Evolutionary conservation across 2,329 filamentous ascomycete genomes (phyloP).

Genomic region (Colletotrichum caudatum): DNA sequence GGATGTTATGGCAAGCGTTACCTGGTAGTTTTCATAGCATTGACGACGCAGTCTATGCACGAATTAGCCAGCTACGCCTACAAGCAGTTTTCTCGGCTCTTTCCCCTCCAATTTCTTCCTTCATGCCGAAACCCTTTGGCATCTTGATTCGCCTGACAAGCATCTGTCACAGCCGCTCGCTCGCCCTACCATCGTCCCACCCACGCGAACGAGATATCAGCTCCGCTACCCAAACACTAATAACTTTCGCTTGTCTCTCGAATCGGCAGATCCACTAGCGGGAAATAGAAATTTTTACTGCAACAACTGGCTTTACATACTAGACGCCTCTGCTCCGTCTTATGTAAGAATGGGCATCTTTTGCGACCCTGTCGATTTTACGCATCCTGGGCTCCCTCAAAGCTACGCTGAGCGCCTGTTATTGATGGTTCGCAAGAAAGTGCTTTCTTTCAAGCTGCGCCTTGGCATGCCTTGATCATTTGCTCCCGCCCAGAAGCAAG

Average conservation of each 20-base stretch:
- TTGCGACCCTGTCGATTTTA: not conserved
- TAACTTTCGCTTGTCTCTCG: conserved; percentile 25
- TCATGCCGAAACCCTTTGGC: not conserved
- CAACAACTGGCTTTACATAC: not conserved
- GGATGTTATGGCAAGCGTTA: not conserved
- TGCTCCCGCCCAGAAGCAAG: not conserved
- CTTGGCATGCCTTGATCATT: conserved; percentile 9
- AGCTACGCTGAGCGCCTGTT: not conserved
- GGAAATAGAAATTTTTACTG: conserved; percentile 1
- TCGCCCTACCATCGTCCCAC: conserved; percentile 14
- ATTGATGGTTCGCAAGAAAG: conserved; percentile 1
- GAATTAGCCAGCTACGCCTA: not conserved
- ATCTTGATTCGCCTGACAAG: conserved; percentile 11
- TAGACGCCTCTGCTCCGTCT: not conserved
- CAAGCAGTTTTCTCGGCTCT: not conserved
- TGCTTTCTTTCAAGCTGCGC: not conserved
- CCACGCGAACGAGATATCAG: conserved; percentile 13
- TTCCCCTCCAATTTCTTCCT: not conserved
- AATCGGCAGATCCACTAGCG: conserved; percentile 18
- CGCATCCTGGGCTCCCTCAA: not conserved
- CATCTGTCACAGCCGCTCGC: not conserved
- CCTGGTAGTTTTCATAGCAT: not conserved
- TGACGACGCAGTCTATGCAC: not conserved
- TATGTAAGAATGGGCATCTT: conserved; percentile 16
- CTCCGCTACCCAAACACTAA: conserved; percentile 7